Conservation (phyloP, 768 basidiomycete genomes). For the Hysterangium stoloniferum region DNA sequence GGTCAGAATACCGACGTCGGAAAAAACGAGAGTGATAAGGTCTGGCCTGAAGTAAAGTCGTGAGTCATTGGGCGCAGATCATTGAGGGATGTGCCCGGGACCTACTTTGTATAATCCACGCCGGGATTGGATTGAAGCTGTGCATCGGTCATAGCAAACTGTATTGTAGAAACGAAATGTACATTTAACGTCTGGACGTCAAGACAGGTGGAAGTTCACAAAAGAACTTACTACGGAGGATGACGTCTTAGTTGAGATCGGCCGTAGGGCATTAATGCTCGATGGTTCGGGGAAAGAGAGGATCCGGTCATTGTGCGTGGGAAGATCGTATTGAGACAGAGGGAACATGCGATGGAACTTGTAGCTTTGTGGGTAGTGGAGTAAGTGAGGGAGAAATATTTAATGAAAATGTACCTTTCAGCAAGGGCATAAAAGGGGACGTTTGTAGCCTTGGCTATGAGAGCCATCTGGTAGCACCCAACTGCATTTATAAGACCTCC, state of each 20-base stretch:
- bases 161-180: not conserved
- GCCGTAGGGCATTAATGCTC: not conserved
- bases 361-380: slow-evolving; percentile 61
- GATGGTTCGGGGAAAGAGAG: slow-evolving; percentile 54
- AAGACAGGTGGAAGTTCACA: too few relatives aligned
- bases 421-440: slow-evolving; percentile 96
- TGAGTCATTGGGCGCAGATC: not conserved
- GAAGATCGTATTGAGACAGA: slow-evolving; percentile 83
- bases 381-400: not conserved
- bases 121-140: slow-evolving; percentile 79
- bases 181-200: too few relatives aligned
- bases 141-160: slow-evolving; percentile 63
- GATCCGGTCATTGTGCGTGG: slow-evolving; percentile 68
- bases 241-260: not conserved
- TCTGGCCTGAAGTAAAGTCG: slow-evolving; percentile 54
- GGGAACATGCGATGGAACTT: slow-evolving; percentile 97
- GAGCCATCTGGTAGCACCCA: slow-evolving; percentile 93
- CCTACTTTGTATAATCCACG: slow-evolving; percentile 89
- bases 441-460: slow-evolving; percentile 88
- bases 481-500: slow-evolving; percentile 90
- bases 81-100: not conserved
- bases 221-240: too few relatives aligned
- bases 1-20: slow-evolving; percentile 88
- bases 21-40: slow-evolving; percentile 88
- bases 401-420: slow-evolving; percentile 56